Conservation (phyloP, 1,139 yeast genomes). For the Hanseniaspora sp. region DNA sequence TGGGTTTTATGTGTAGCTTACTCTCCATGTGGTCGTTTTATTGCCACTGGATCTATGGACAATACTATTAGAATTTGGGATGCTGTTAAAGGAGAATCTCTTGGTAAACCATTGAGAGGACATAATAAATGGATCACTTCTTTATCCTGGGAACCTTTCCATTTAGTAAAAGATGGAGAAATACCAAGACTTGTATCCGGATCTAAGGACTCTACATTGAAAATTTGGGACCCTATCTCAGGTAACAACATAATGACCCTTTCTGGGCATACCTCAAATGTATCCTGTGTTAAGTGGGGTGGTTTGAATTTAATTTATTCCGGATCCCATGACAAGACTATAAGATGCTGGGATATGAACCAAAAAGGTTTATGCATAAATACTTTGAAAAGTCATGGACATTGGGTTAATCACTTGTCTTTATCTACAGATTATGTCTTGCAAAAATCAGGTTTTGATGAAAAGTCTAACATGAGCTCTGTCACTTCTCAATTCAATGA, state of each 20-base stretch:
- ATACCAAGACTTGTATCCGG: constrained; percentile 72
- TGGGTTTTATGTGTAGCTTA: constrained; percentile 94
- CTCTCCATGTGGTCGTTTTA: constrained; percentile 81
- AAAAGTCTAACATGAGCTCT: constrained; percentile 40
- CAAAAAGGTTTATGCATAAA: constrained; percentile 63
- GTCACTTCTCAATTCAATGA: constrained; percentile 28
- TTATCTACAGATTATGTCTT: constrained; percentile 82
- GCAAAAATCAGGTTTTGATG: constrained; percentile 72
- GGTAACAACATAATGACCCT: constrained; percentile 59
- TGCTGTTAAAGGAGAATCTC: constrained; percentile 55
- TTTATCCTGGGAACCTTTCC: constrained; percentile 89
- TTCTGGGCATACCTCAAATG: constrained; percentile 82
- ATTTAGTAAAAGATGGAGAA: constrained; percentile 54
- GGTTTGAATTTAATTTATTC: constrained; percentile 78
- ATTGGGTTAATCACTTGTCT: constrained; percentile 94
- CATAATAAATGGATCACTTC: constrained; percentile 86
- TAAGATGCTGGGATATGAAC: constrained; percentile 81
- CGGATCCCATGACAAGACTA: constrained; percentile 90
- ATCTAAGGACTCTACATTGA: constrained; percentile 83
- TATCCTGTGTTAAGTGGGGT: constrained; percentile 94
- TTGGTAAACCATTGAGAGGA: constrained; percentile 68
- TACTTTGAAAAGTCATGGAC: constrained; percentile 80
- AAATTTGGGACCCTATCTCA: constrained; percentile 79
- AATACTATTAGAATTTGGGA: constrained; percentile 83
- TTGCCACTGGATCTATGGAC: constrained; percentile 97